Base-by-base conservation (phyloP, 495 filamentous ascomycete genomes). In the Xylaria sp. region DNA sequence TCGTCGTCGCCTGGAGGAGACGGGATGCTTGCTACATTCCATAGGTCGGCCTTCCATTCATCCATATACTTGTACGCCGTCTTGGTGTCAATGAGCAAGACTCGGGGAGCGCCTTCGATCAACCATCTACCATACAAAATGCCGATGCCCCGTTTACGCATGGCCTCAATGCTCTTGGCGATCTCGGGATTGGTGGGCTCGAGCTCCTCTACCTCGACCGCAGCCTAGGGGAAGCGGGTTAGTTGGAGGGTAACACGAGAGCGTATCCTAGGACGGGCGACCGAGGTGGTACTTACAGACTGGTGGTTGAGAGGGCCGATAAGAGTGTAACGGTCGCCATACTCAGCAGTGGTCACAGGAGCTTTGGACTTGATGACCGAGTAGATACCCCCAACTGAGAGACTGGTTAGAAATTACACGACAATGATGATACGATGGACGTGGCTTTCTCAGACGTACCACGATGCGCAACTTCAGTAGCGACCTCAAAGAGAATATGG, bases 331-430 rank as follows among this genome's bases (percentile, higher is more conserved):
- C 93, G 90, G 68, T 97, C 93, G 75, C 96, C 97, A 95, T 98
- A 99, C 81, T 99, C 96, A 21, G 94, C 94, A 0, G 96, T 97
- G 35, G 96, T 99, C 61, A 99, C 95, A 11, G 96, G 95, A 24
- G 96, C 95, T 81, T 99, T 99, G 64, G 96, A 99, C 83, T 99
- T 99, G 78, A 99, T 89, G 64, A 99, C 96, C 17, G 95, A 98
- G 85, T 99, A 99, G 83, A 99, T 99, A 72, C 96, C 96, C 77
- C 96, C 96, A 68, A 99, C 96, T 95, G 70, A 65, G n/a, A 41
- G 29, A 21, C 43, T 6, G 31, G 31, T 67, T 40, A 71, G 61
- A 37, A 15, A 53, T 29, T 43, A 61, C 41, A 29, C 15, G 21
- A 31, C 29, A 46, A 11, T 24, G 37, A 37, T 5, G 24, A 14